Conservation (phyloP, 176 grass and related monocot species). For the Oryza punctata region DNA sequence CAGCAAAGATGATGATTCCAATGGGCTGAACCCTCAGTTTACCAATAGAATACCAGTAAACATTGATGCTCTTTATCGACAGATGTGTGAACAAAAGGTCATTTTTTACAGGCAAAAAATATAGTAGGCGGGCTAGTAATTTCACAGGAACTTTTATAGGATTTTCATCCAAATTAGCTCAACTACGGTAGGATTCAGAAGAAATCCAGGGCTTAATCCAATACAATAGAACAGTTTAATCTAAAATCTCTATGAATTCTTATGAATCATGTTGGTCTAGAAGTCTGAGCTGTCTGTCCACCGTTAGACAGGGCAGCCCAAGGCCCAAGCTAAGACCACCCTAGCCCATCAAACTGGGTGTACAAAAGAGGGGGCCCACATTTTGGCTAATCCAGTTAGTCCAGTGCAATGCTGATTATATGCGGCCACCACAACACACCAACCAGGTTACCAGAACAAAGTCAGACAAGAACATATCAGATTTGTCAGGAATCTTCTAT, state of each 20-base stretch:
- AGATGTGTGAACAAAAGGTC: conserved; percentile 91
- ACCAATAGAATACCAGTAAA: conserved; percentile 90
- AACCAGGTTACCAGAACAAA: background rate
- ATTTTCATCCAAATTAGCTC: too few relatives aligned
- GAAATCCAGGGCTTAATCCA: too few relatives aligned
- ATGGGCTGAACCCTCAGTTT: conserved; percentile 91
- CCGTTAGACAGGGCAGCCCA: background rate
- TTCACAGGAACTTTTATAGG: too few relatives aligned
- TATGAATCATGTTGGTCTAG: background rate
- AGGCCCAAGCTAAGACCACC: too few relatives aligned
- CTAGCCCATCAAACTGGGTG: too few relatives aligned
- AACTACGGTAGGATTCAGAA: too few relatives aligned
- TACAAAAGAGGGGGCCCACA: background rate
- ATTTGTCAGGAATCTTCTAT: conserved; percentile 29
- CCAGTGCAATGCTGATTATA: too few relatives aligned
- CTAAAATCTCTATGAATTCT: background rate
- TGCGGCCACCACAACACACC: background rate
- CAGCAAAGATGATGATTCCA: conserved; percentile 93
- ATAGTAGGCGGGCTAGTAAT: too few relatives aligned
- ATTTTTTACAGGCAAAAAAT: too few relatives aligned
- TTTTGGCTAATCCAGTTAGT: background rate
- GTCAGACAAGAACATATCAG: background rate
- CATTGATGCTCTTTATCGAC: conserved; percentile 86
- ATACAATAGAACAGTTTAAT: background rate
- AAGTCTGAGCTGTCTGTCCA: background rate